Evolutionary conservation across 2,329 filamentous ascomycete genomes (phyloP).

Genomic region (Amphichorda felina): DNA sequence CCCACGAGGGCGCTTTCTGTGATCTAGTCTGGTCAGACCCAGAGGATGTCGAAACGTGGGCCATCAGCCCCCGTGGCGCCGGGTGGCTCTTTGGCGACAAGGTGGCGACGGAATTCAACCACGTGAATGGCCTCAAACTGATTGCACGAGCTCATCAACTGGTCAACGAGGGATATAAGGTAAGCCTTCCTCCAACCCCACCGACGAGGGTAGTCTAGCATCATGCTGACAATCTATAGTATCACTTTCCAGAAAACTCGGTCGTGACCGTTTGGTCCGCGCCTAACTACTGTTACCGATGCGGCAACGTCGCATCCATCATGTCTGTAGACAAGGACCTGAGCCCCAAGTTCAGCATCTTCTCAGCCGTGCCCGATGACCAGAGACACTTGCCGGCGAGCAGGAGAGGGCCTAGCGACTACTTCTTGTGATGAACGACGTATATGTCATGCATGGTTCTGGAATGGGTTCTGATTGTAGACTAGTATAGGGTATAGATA

Average conservation of each 20-base stretch:
- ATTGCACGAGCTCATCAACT: conserved; percentile 96
- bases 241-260: conserved; percentile 89
- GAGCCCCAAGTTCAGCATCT: conserved; percentile 85
- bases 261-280: conserved; percentile 98
- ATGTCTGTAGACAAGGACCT: conserved; percentile 83
- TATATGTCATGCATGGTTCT: not conserved
- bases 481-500: conserved; percentile 30
- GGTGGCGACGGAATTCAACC: conserved; percentile 94
- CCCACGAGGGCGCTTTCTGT: conserved; percentile 96
- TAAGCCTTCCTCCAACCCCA: conserved; percentile 21
- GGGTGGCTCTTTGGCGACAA: conserved; percentile 97
- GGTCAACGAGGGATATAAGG: conserved; percentile 97
- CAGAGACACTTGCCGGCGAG: conserved; percentile 68
- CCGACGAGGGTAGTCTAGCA: not conserved
- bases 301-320: conserved; percentile 93
- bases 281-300: conserved; percentile 90
- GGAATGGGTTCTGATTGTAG: conserved; percentile 27
- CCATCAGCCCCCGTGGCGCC: conserved; percentile 85
- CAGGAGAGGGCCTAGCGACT: conserved; percentile 54
- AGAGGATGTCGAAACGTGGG: conserved; percentile 94
- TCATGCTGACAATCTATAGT: conserved; percentile 31
- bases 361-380: conserved; percentile 79
- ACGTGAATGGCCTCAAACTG: conserved; percentile 91
- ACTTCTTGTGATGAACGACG: conserved; percentile 43
- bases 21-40: conserved; percentile 98